A percentile compares a stretch with the other conserved stretches of the same genome.
Evolutionary conservation across 768 basidiomycete genomes (phyloP).

Genomic region (Rhizopogon vulgaris): DNA sequence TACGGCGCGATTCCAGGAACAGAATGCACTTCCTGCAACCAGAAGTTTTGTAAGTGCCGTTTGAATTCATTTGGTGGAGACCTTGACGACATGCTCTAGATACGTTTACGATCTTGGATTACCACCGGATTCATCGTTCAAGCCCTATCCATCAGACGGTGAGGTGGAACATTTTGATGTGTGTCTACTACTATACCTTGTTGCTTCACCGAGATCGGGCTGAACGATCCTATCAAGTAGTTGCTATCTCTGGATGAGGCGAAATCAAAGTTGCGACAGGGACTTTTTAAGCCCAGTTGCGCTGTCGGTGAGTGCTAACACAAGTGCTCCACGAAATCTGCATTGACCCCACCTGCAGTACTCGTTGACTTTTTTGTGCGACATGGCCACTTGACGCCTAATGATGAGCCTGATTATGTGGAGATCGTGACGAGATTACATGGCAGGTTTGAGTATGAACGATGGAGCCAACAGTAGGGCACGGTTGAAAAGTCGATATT

Average conservation of each 20-base stretch:
- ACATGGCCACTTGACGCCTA: constrained; percentile 78
- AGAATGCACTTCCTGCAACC: constrained; percentile 63
- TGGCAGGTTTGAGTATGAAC: constrained; percentile 58
- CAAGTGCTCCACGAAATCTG: neutral
- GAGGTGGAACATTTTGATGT: constrained; percentile 95
- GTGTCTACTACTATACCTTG: constrained; percentile 10
- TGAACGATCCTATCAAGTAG: constrained; percentile 29
- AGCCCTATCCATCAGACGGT: constrained; percentile 76
- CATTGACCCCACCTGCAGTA: constrained; percentile 35
- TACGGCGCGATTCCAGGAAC: constrained; percentile 48
- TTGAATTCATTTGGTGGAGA: neutral
- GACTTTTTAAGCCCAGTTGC: constrained; percentile 91
- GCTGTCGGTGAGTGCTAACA: constrained; percentile 54
- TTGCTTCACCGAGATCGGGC: neutral
- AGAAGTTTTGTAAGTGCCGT: constrained; percentile 63
- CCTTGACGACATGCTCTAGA: constrained; percentile 30
- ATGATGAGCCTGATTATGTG: constrained; percentile 79
- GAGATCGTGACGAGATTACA: constrained; percentile 73
- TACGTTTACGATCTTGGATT: constrained; percentile 81
- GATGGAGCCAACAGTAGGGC: constrained; percentile 29
- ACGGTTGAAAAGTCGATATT: too few relatives aligned
- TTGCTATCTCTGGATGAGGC: constrained; percentile 61
- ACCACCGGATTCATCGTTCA: constrained; percentile 47
- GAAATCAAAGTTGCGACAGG: constrained; percentile 54
- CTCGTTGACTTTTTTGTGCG: constrained; percentile 87